Conservation (phyloP, 495 filamentous ascomycete genomes). For the Talaromyces liani region DNA sequence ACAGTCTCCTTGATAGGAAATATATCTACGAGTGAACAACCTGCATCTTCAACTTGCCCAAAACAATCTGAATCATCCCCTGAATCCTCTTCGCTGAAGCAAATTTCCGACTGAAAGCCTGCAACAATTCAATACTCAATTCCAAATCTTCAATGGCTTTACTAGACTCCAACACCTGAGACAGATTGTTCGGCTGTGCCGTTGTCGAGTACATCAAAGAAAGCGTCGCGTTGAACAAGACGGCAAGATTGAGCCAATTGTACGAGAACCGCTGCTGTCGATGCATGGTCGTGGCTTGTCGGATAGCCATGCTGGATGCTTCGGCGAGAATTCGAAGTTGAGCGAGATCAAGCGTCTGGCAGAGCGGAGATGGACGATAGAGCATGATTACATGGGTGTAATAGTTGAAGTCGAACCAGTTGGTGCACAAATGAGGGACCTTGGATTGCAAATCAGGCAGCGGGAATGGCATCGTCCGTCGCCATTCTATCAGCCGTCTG, state of each 20-base stretch:
- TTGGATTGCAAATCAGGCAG: slow-evolving; percentile 25
- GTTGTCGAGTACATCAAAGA: slow-evolving; percentile 33
- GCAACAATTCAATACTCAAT: slow-evolving; percentile 23
- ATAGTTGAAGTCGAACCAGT: slow-evolving; percentile 36
- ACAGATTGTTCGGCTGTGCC: slow-evolving; percentile 19
- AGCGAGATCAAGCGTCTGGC: slow-evolving; percentile 19
- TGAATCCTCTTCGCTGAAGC: slow-evolving; percentile 24
- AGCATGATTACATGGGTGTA: slow-evolving; percentile 31
- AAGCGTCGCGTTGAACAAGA: slow-evolving; percentile 26
- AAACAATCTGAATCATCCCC: slow-evolving; percentile 23
- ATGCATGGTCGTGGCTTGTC: slow-evolving; percentile 28
- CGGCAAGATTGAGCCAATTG: slow-evolving; percentile 34
- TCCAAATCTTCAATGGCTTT: slow-evolving; percentile 26
- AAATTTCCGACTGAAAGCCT: slow-evolving; percentile 26
- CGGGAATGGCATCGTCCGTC: slow-evolving; percentile 34
- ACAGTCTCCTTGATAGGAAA: neutral
- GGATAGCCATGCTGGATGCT: slow-evolving; percentile 28
- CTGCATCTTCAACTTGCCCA: slow-evolving; percentile 13
- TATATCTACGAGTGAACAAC: neutral
- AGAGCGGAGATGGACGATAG: slow-evolving; percentile 29
- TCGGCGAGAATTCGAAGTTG: slow-evolving; percentile 24
- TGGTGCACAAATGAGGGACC: slow-evolving; percentile 30
- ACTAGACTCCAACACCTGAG: slow-evolving; percentile 13
- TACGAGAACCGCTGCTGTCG: slow-evolving; percentile 29
- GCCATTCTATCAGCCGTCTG: slow-evolving; percentile 27